These are phyloP conservation scores for Annulohypoxylon truncatum DNA, from an alignment of 2,329 filamentous ascomycete genomes.

Conservation along the genomic window DNA sequence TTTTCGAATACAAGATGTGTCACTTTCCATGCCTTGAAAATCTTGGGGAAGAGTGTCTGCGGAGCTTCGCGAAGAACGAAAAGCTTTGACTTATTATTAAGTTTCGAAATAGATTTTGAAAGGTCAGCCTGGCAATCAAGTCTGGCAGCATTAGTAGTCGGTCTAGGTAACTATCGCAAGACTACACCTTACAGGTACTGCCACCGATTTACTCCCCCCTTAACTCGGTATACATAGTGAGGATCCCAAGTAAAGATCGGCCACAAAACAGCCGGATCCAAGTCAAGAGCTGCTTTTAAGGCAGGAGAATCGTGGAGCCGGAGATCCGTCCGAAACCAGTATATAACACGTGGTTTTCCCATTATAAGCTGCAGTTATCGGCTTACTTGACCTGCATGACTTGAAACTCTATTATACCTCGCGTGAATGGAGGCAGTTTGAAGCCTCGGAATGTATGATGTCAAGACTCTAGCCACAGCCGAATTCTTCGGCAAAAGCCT, in stretches of 20 bases:
- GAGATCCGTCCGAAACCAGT: slow-evolving; percentile 84
- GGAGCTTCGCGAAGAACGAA: slow-evolving; percentile 79
- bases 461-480: slow-evolving; percentile 40
- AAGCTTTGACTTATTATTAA: slow-evolving; percentile 76
- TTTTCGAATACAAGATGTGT: slow-evolving; percentile 84
- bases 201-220: slow-evolving; percentile 79
- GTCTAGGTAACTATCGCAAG: background rate
- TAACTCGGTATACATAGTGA: slow-evolving; percentile 79
- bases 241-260: slow-evolving; percentile 86
- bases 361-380: slow-evolving; percentile 46
- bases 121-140: slow-evolving; percentile 80
- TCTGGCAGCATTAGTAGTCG: slow-evolving; percentile 50
- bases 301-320: slow-evolving; percentile 82
- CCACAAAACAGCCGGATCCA: slow-evolving; percentile 75
- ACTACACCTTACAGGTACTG: slow-evolving; percentile 69
- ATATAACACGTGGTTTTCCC: slow-evolving; percentile 68
- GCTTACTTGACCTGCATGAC: slow-evolving; percentile 27
- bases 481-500: slow-evolving; percentile 6
- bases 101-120: slow-evolving; percentile 71
- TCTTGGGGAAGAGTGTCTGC: slow-evolving; percentile 75
- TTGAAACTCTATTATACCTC: background rate
- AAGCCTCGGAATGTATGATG: slow-evolving; percentile 39
- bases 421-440: background rate
- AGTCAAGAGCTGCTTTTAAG: slow-evolving; percentile 75
- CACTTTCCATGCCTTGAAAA: slow-evolving; percentile 78